phyloP scores from a whole-genome alignment of 2,329 filamentous ascomycete genomes.

The Chrysoporthe austroafricana region DNA sequence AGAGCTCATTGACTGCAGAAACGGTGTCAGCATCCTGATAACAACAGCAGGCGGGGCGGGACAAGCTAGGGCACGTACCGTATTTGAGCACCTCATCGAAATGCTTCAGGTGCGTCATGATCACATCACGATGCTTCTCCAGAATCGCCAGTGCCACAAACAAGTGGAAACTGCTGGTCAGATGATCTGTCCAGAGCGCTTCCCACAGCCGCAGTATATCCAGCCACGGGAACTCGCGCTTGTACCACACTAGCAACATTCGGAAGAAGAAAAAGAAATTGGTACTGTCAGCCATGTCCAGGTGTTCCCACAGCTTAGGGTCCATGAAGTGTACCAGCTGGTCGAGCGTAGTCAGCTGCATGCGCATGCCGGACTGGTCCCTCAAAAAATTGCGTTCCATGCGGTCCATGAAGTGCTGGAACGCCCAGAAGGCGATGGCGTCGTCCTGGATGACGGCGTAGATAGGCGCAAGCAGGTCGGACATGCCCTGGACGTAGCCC shows the following conservation, averaged over 20 bases:
- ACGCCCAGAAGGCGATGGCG: conserved; percentile 94
- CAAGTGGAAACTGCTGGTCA: conserved; percentile 88
- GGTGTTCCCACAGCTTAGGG: conserved; percentile 87
- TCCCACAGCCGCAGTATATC: conserved; percentile 93
- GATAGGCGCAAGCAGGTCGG: conserved; percentile 90
- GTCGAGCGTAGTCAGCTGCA: conserved; percentile 87
- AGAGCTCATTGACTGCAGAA: conserved; percentile 84
- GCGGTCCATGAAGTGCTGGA: conserved; percentile 93
- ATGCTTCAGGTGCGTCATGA: conserved; percentile 89
- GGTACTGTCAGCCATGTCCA: conserved; percentile 88
- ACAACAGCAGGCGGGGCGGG: neutral
- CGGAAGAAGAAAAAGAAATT: conserved; percentile 99
- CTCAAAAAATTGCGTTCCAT: conserved; percentile 98
- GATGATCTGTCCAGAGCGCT: conserved; percentile 88
- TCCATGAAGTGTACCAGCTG: conserved; percentile 97
- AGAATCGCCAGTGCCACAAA: conserved; percentile 93
- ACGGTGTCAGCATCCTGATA: conserved; percentile 25
- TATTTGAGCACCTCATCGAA: conserved; percentile 99
- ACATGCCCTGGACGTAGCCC: conserved; percentile 99
- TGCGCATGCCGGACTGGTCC: conserved; percentile 94
- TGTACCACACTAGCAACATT: conserved; percentile 98
- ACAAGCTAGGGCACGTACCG: conserved; percentile 55
- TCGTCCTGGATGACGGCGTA: conserved; percentile 98
- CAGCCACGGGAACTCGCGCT: conserved; percentile 90
- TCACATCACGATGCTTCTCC: conserved; percentile 94